Evolutionary conservation across 352 stramenopile genomes (phyloP), one percentile per base, ranked within the genome.

Genomic region (Phytophthora macrochlamydospora): DNA sequence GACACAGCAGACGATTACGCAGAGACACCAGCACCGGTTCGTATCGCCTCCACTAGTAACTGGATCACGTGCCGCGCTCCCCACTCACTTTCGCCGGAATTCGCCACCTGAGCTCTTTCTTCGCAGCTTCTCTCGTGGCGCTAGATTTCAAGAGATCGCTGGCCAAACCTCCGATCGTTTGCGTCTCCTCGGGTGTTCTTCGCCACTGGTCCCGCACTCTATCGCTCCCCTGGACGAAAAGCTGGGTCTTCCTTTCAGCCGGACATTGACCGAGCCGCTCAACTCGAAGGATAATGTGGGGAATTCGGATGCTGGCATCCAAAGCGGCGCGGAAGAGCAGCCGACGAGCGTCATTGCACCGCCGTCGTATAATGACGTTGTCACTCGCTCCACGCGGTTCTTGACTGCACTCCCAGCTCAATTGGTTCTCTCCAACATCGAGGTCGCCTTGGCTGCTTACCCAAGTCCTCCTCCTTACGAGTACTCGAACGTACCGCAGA

Each of bases 301-400:
- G 9, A 57, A 4, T 35, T 12, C 42, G 29, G 51, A 51, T 5
- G 13, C 51, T 53, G 43, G 42, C 8, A 56, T 31, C 49, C 43
- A 61, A 53, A n/a, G 1, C 31, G 51, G 30, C 8, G 33, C 43
- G n/a, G 48, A 66, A 18, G 29, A 69, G 18, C 53, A 67, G 29
- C 51, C 48, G 12, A 48, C 31, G 4, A 55, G 13, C 7, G 29
- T 50, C 37, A 31, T 59, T 2, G 37, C 55, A 18, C 81, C 81
- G 12, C 86, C 82, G 29, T 78, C 75, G 1, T 89, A 85, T 64
- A 81, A 73, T 37, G 86, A 94, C 44, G 73, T 89, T 29, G 86
- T 94, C 9, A 40, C 82, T 37, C 78, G 85, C 2, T 93, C 84
- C 2, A 94, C 87, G 12, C 77, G 83, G 32, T 94, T 94, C 33